Percentiles rank a stretch among this genome's conserved stretches.
Evolutionary conservation across 2,329 filamentous ascomycete genomes (phyloP).

Genomic region (Neobulgaria alba): DNA sequence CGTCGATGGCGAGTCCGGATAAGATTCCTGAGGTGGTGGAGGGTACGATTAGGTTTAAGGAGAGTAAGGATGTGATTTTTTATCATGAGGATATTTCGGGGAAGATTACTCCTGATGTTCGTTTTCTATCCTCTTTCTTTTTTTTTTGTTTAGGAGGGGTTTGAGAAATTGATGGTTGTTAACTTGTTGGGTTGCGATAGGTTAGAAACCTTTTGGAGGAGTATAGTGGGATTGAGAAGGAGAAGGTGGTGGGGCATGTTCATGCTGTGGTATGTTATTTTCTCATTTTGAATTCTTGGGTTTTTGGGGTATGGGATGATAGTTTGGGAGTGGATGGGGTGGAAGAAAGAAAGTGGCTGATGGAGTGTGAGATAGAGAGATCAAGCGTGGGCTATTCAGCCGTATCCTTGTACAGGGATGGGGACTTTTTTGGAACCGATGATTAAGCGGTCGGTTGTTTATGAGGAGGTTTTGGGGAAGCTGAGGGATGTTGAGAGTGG

Average conservation of each 20-base stretch:
- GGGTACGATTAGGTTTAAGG: not conserved
- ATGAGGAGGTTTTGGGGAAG: not conserved
- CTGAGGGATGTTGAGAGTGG: not conserved
- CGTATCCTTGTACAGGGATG: slow-evolving; percentile 1
- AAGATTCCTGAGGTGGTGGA: not conserved
- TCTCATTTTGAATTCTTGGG: no score
- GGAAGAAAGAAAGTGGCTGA: no score
- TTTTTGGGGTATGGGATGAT: no score
- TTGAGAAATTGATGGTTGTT: no score
- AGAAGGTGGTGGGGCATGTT: not conserved
- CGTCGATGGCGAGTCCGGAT: not conserved
- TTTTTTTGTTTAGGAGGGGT: not conserved
- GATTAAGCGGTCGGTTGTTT: not conserved
- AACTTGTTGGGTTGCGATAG: no score
- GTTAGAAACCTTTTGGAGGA: not conserved
- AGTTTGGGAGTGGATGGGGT: no score
- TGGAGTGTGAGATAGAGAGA: no score
- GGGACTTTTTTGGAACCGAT: not conserved
- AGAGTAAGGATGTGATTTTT: not conserved
- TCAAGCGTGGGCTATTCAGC: slow-evolving; percentile 1
- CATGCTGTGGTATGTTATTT: not conserved
- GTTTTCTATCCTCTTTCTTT: not conserved
- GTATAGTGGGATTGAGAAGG: not conserved
- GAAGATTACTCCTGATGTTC: not conserved
- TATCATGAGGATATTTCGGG: not conserved